Base-by-base conservation (phyloP, 2,329 filamentous ascomycete species). In the Chrysoporthe cubensis region DNA sequence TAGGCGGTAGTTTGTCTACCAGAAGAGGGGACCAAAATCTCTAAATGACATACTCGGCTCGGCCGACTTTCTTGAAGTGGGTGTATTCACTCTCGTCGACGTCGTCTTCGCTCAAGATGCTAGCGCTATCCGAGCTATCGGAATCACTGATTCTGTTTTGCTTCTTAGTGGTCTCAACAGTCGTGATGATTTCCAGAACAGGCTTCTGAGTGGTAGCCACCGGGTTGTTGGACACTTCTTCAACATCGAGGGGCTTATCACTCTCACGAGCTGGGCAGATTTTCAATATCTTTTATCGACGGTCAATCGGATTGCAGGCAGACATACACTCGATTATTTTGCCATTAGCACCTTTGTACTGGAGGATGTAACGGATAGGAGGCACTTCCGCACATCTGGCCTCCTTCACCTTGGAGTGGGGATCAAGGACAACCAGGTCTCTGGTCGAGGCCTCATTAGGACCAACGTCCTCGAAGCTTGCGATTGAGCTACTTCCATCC, bases 161-260 rank as follows among this genome's bases (percentile, higher is more conserved):
- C 70, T 64, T 66, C 1, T 72, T 58, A 18, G 72, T 16, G 2
- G 68, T 65, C 14, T 72, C 73, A 46, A 83, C 75, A 26, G 76
- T 76, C 9, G 81, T 82, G 37, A 82, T 69, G 62, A 83, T 81
- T 71, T 83, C 81, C n/a, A 83, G 73, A 14, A 83, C 74, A 1
- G 81, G 78, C 65, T 77, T 76, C 62, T 74, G 64, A 40, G 73
- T 68, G 32, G 74, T 72, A 46, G 79, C 71, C 37, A n/a, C 40
- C 37, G 44, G 26, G 21, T 61, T 16, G 13, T 8, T 6, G 21
- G 26, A 34, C 13, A 21, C 21, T 2, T 61, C 43, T 26, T 44
- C 37, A 21, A 79, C 70, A 32, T 48, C 9, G 34, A 82, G 80
- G 3, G 81, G 78, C 59, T 75, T 75, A 16, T 71, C 70, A 70